Evolutionary conservation across 108 stramenopile species (phyloP).

Genomic region (Fragilariopsis cylindrus): DNA sequence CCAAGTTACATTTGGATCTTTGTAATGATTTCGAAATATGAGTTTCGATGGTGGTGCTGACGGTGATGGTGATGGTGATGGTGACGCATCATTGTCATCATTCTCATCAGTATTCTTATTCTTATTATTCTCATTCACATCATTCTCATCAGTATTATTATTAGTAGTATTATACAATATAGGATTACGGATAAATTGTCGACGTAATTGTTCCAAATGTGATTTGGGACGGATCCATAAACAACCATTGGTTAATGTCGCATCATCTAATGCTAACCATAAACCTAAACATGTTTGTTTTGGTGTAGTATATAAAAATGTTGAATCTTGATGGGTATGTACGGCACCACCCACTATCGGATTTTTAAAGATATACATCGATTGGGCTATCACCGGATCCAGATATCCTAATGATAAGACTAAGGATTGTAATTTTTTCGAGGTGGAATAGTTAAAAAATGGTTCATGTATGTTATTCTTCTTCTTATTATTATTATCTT

Average conservation of each 20-base stretch:
- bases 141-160: constrained; percentile 22
- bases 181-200: constrained; percentile 85
- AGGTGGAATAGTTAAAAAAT: constrained; percentile 69
- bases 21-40: constrained; percentile 36
- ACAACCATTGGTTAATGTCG: constrained; percentile 91
- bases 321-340: constrained; percentile 92
- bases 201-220: constrained; percentile 73
- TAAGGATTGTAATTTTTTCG: constrained; percentile 55
- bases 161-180: constrained; percentile 39
- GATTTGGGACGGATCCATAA: constrained; percentile 90
- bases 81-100: constrained; percentile 6
- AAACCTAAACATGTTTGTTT: constrained; percentile 88
- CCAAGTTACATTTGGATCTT: constrained; percentile 44
- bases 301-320: constrained; percentile 89
- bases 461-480: background rate
- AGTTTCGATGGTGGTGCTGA: constrained; percentile 36
- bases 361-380: constrained; percentile 97
- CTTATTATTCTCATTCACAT: too few species aligned
- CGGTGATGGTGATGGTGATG: background rate
- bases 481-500: background rate
- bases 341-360: constrained; percentile 83
- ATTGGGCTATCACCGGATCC: constrained; percentile 88
- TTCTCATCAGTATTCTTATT: constrained; percentile 17
- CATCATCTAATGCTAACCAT: constrained; percentile 93
- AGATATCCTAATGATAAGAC: constrained; percentile 74